phyloP scores from a whole-genome alignment of 2,329 filamentous ascomycete species.

The Bipolaris bicolor region DNA sequence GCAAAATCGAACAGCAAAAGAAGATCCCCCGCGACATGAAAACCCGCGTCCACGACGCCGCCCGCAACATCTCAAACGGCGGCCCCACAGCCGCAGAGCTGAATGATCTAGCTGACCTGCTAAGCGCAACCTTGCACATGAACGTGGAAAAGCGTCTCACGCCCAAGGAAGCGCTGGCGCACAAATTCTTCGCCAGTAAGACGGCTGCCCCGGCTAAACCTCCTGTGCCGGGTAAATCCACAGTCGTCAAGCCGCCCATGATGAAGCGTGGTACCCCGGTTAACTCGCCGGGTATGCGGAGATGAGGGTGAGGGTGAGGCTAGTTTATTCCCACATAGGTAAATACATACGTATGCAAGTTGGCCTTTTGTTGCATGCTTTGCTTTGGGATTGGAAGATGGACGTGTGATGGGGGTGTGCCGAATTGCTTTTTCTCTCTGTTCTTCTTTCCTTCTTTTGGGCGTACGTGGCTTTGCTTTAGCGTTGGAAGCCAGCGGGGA shows the following conservation, averaged over 20 bases:
- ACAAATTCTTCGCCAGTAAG: constrained; percentile 75
- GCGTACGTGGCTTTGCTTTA: not conserved
- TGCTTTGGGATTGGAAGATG: not conserved
- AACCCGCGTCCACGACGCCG: constrained; percentile 74
- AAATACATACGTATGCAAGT: too few relatives aligned
- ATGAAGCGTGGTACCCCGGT: constrained; percentile 27
- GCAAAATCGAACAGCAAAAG: constrained; percentile 67
- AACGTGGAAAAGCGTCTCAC: constrained; percentile 94
- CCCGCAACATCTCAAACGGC: constrained; percentile 72
- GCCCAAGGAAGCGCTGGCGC: constrained; percentile 82
- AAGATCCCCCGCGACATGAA: constrained; percentile 74
- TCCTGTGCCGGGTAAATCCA: constrained; percentile 20
- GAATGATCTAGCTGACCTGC: constrained; percentile 80
- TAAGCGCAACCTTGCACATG: constrained; percentile 85
- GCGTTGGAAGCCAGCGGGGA: not conserved
- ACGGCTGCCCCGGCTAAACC: constrained; percentile 24
- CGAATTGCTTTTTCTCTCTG: not conserved
- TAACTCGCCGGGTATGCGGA: constrained; percentile 20
- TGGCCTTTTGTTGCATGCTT: constrained; percentile 1
- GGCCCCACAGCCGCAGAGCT: constrained; percentile 73
- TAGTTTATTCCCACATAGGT: not conserved
- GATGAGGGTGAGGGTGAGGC: constrained; percentile 14
- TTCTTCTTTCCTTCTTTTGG: not conserved
- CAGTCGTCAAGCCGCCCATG: constrained; percentile 38
- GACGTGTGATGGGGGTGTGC: too few relatives aligned